Evolutionary conservation across 73 alveolate genomes (phyloP).

Genomic region (Paramecium sexaurelia): DNA sequence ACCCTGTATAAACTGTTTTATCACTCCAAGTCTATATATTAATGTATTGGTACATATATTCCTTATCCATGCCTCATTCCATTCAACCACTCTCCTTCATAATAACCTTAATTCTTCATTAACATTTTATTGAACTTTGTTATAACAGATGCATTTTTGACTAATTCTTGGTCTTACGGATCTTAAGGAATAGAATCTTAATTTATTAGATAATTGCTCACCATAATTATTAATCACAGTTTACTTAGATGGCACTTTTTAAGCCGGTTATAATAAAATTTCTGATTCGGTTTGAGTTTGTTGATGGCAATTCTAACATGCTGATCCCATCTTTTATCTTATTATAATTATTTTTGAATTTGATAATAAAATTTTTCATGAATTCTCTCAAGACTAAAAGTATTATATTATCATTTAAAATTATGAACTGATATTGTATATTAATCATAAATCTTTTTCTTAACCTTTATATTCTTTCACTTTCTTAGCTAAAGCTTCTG

Average conservation of each 20-base stretch:
- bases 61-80: conserved; percentile 60
- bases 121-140: not conserved
- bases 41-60: not conserved
- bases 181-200: not conserved
- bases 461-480: not conserved
- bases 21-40: conserved; percentile 48
- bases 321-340: conserved; percentile 9
- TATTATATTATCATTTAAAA: not conserved
- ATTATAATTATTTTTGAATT: not conserved
- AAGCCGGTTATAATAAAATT: not conserved
- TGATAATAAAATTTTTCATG: not conserved
- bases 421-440: not conserved
- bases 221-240: not conserved
- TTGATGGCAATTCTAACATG: not conserved
- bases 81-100: conserved; percentile 54
- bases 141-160: not conserved
- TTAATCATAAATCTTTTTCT: not conserved
- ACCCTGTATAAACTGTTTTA: conserved; percentile 73
- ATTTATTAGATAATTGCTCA: not conserved
- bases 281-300: not conserved
- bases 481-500: not conserved
- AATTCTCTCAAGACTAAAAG: not conserved
- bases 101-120: not conserved
- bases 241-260: not conserved
- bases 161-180: not conserved